Evolutionary conservation across 1,284 basidiomycete genomes (phyloP).

Genomic region (Fomitopsis pinicola): DNA sequence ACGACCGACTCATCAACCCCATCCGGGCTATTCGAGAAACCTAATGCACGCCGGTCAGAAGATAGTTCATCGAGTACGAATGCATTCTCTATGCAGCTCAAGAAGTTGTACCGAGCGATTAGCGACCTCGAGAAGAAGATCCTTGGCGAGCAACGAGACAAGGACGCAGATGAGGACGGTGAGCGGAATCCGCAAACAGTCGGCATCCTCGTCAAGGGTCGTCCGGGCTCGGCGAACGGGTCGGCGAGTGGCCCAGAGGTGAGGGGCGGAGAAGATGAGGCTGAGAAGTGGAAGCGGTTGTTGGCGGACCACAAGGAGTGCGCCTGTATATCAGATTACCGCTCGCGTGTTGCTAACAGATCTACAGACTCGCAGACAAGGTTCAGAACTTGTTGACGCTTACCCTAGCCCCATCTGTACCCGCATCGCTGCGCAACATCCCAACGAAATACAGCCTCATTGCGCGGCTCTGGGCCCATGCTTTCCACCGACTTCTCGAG

Average conservation of each 20-base stretch:
- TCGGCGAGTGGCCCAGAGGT: slow-evolving; percentile 28
- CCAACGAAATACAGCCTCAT: slow-evolving; percentile 95
- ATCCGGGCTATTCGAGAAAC: slow-evolving; percentile 53
- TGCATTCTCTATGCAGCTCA: slow-evolving; percentile 71
- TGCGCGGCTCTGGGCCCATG: slow-evolving; percentile 88
- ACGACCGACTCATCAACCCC: slow-evolving; percentile 72
- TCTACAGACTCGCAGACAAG: slow-evolving; percentile 68
- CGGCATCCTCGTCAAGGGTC: slow-evolving; percentile 50
- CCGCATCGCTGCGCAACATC: slow-evolving; percentile 83
- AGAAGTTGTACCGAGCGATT: slow-evolving; percentile 76
- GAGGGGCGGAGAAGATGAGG: slow-evolving; percentile 41
- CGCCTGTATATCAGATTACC: slow-evolving; percentile 20
- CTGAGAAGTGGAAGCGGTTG: slow-evolving; percentile 62
- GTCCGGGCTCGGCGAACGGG: slow-evolving; percentile 25
- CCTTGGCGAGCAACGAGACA: slow-evolving; percentile 55
- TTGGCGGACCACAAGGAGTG: slow-evolving; percentile 71
- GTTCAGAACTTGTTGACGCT: slow-evolving; percentile 87
- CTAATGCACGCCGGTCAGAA: slow-evolving; percentile 35
- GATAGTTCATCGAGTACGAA: slow-evolving; percentile 57
- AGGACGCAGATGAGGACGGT: slow-evolving; percentile 44
- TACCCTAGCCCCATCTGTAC: slow-evolving; percentile 82
- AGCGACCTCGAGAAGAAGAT: slow-evolving; percentile 70
- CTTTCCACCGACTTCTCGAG: slow-evolving; percentile 88
- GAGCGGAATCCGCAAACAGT: slow-evolving; percentile 19
- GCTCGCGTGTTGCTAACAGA: neutral